Evolutionary conservation across 129 eudicot species (phyloP).

Genomic region (Cynara cardunculus): DNA sequence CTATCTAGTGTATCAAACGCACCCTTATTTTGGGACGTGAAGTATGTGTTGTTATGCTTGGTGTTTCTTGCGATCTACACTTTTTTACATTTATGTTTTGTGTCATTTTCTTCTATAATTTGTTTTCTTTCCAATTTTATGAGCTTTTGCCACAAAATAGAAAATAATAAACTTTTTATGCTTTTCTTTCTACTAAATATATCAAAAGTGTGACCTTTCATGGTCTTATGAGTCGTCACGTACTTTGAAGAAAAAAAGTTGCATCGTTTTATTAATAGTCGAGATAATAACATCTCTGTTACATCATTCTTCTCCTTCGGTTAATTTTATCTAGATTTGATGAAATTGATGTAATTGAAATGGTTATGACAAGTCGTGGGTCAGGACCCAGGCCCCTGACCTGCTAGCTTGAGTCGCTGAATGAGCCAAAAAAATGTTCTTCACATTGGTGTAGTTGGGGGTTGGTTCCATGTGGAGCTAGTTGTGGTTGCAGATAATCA

Average conservation of each 20-base stretch:
- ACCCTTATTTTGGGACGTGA: too few relatives aligned
- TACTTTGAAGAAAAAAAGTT: too few relatives aligned
- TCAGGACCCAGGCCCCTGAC: too few relatives aligned
- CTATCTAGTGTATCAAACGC: too few relatives aligned
- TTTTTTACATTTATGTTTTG: neutral
- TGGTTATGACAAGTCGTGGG: neutral
- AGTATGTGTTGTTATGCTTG: too few relatives aligned
- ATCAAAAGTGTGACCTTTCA: too few relatives aligned
- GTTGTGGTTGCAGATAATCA: too few relatives aligned
- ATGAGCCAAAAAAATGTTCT: too few relatives aligned
- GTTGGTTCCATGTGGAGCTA: too few relatives aligned
- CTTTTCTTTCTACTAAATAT: neutral
- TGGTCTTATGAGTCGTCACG: neutral
- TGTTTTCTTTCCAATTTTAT: neutral
- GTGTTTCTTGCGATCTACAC: neutral
- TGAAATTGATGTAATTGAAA: neutral
- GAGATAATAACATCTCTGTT: neutral
- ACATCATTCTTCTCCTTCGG: neutral
- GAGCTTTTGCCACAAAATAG: neutral
- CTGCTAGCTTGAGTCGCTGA: too few relatives aligned
- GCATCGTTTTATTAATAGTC: neutral
- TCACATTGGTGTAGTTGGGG: too few relatives aligned
- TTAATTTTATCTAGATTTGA: neutral
- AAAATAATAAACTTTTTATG: too few relatives aligned
- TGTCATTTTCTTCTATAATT: neutral